Percentiles rank a stretch among this genome's conserved stretches.
Evolutionary conservation across 202 grass and related monocot species (phyloP).

Genomic region (Tripidium arundinaceum): DNA sequence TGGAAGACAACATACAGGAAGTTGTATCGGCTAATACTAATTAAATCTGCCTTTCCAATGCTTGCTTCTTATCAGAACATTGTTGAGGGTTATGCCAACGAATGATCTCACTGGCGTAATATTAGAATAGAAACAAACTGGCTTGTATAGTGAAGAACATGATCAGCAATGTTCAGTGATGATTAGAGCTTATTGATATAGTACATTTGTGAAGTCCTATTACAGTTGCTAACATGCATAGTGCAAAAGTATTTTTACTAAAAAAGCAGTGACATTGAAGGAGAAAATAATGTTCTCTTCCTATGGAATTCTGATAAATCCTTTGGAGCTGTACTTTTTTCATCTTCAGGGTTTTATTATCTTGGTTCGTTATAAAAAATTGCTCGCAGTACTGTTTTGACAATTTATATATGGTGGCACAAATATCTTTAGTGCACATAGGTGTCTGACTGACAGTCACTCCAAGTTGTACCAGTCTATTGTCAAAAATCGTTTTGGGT

Average conservation of each 20-base stretch:
- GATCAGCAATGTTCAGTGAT: neutral
- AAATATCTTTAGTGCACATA: constrained; percentile 6
- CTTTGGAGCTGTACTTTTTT: neutral
- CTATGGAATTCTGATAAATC: neutral
- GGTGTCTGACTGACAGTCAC: neutral
- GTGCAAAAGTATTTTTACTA: neutral
- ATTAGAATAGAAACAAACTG: neutral
- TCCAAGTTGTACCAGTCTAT: constrained; percentile 11
- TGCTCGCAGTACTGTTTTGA: neutral
- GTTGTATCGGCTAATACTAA: constrained; percentile 1
- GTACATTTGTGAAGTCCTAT: neutral
- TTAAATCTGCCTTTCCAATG: neutral
- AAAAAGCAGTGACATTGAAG: neutral
- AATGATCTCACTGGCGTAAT: constrained; percentile 5
- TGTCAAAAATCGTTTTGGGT: neutral
- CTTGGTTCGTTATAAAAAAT: neutral
- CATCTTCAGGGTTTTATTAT: constrained; percentile 4
- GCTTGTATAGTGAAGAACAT: neutral
- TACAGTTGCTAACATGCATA: neutral
- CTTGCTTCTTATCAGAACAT: neutral
- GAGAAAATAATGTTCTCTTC: neutral
- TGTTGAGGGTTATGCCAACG: neutral
- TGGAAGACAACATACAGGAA: neutral
- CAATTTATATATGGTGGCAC: constrained; percentile 5
- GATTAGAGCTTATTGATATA: neutral